A percentile compares a stretch with the other conserved stretches of the same genome.
Evolutionary conservation across 352 stramenopile genomes (phyloP).

Genomic region (Globisporangium lucens): DNA sequence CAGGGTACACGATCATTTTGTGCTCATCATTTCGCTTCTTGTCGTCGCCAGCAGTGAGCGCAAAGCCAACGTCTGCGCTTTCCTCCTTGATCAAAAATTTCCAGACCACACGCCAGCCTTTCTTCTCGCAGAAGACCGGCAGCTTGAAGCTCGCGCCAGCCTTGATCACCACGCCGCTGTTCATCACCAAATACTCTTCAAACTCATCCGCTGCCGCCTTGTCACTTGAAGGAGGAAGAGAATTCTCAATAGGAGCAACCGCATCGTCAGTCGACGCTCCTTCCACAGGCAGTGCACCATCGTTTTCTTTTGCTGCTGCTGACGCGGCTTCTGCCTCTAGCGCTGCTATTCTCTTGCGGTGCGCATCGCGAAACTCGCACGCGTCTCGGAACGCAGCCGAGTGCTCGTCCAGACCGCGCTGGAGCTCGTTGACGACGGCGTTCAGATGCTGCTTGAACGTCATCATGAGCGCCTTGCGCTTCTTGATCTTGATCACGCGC

Average conservation of each 20-base stretch:
- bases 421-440: conserved; percentile 41
- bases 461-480: conserved; percentile 34
- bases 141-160: conserved; percentile 65
- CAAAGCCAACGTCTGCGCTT: conserved; percentile 56
- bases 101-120: conserved; percentile 70
- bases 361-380: conserved; percentile 49
- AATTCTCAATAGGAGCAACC: neutral
- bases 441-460: conserved; percentile 39
- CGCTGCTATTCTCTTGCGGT: conserved; percentile 11
- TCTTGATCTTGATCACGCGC: conserved; percentile 32
- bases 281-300: neutral
- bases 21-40: neutral
- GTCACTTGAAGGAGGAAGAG: neutral
- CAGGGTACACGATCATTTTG: conserved; percentile 32
- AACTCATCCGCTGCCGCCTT: conserved; percentile 25
- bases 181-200: conserved; percentile 71
- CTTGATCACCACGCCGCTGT: conserved; percentile 78
- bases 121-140: conserved; percentile 65
- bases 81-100: conserved; percentile 76
- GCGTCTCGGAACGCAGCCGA: conserved; percentile 57
- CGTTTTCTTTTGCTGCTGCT: neutral
- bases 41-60: conserved; percentile 16
- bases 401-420: conserved; percentile 55
- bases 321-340: neutral
- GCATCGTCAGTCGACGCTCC: conserved; percentile 9